Evolutionary conservation across 805 yeast genomes (phyloP).

Genomic region (Myxozyma vanderwaltii): DNA sequence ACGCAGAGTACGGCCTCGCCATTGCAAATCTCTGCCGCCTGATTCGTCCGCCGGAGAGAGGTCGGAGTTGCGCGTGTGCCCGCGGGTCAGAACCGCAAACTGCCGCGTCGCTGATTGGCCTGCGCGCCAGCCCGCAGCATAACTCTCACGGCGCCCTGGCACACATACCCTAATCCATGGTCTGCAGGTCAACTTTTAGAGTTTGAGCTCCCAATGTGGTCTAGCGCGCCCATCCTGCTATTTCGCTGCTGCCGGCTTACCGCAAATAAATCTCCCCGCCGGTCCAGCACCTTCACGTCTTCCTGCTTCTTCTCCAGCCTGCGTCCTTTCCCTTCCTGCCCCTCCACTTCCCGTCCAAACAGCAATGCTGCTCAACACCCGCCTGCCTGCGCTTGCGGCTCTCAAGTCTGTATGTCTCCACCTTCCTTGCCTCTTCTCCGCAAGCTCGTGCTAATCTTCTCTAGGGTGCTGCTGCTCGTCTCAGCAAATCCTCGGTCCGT

Average conservation of each 20-base stretch:
- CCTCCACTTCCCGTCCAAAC: not conserved
- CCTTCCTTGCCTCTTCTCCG: not conserved
- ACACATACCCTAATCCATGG: conserved; percentile 7
- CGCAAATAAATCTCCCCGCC: conserved; percentile 17
- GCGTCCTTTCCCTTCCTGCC: no score
- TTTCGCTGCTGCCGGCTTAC: conserved; percentile 11
- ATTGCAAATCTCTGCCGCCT: not conserved
- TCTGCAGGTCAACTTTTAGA: conserved; percentile 15
- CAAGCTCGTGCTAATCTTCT: not conserved
- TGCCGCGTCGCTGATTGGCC: conserved; percentile 8
- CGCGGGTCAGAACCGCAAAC: conserved; percentile 1
- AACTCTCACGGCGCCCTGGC: not conserved
- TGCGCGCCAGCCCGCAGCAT: not conserved
- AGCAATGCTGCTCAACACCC: conserved; percentile 24
- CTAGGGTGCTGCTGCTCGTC: conserved; percentile 16
- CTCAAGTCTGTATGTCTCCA: conserved; percentile 22
- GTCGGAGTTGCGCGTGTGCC: not conserved
- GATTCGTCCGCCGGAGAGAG: conserved; percentile 16
- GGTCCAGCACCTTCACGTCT: conserved; percentile 6
- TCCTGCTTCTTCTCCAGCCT: not conserved
- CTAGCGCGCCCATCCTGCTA: conserved; percentile 4
- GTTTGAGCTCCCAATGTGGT: not conserved
- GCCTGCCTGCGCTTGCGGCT: conserved; percentile 21
- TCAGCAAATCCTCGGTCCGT: conserved; percentile 11
- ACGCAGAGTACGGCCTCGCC: no score